These are phyloP conservation scores for Apiotrichum domesticum DNA, from an alignment of 1,284 basidiomycete genomes.

Conservation along the genomic window DNA sequence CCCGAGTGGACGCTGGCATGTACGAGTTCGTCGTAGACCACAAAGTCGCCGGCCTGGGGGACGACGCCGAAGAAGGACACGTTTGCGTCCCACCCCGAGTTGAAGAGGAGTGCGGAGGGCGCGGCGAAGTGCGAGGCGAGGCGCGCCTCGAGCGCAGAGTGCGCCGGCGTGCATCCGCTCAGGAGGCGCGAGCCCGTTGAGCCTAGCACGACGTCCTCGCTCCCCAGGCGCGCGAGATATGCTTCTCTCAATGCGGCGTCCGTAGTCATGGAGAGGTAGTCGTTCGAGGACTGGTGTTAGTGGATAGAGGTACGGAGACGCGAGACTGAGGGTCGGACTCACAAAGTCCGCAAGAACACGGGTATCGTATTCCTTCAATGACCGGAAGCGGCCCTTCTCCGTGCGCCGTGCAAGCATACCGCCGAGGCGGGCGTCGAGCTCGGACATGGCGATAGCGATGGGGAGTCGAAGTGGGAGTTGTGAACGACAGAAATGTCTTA, in stretches of 20 bases:
- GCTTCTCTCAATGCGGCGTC: slow-evolving; percentile 55
- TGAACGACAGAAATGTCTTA: too few relatives aligned
- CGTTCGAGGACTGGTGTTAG: slow-evolving; percentile 54
- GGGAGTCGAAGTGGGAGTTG: too few relatives aligned
- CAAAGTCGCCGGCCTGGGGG: slow-evolving; percentile 69
- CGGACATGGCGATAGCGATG: slow-evolving; percentile 3
- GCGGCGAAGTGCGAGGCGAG: slow-evolving; percentile 61
- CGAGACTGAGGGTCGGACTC: slow-evolving; percentile 9
- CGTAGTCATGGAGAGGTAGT: slow-evolving; percentile 80
- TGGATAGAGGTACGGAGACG: too few relatives aligned
- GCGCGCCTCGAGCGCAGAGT: slow-evolving; percentile 63
- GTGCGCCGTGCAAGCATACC: slow-evolving; percentile 26
- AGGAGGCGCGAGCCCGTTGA: slow-evolving; percentile 85
- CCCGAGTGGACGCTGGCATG: slow-evolving; percentile 93
- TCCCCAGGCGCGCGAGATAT: slow-evolving; percentile 57
- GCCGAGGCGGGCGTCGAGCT: slow-evolving; percentile 26
- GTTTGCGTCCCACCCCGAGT: slow-evolving; percentile 93
- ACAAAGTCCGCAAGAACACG: slow-evolving; percentile 38
- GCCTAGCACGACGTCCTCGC: slow-evolving; percentile 63
- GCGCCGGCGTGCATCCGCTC: slow-evolving; percentile 66
- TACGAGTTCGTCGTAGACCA: slow-evolving; percentile 81
- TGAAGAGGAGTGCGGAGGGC: slow-evolving; percentile 75
- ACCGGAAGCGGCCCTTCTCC: slow-evolving; percentile 31
- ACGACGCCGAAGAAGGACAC: slow-evolving; percentile 77
- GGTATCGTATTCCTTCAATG: slow-evolving; percentile 35